Evolutionary conservation across 2,329 filamentous ascomycete genomes (phyloP).

Genomic region (Penicillium brevicompactum): DNA sequence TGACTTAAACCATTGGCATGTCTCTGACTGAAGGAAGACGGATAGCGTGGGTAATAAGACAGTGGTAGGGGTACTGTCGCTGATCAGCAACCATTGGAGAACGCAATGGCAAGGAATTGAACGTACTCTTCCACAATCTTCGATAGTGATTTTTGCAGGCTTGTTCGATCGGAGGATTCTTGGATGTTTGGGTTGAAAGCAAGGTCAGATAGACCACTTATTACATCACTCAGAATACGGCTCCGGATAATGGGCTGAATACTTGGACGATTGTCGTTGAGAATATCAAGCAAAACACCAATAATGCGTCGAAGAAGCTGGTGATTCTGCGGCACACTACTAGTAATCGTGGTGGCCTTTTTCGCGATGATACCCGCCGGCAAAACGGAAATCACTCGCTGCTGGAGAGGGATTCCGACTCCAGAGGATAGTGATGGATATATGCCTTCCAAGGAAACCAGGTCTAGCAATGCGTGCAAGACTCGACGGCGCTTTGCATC

Average conservation of each 20-base stretch:
- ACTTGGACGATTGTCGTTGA: slow-evolving; percentile 36
- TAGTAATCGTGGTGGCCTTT: slow-evolving; percentile 22
- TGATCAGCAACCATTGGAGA: slow-evolving; percentile 15
- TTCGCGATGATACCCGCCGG: slow-evolving; percentile 46
- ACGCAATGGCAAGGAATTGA: background rate
- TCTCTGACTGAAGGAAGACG: slow-evolving; percentile 39
- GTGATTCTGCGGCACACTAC: slow-evolving; percentile 30
- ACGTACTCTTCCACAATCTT: slow-evolving; percentile 40
- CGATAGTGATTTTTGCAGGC: slow-evolving; percentile 27
- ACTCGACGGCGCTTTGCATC: slow-evolving; percentile 45
- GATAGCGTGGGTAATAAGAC: slow-evolving; percentile 40
- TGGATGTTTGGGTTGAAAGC: slow-evolving; percentile 38
- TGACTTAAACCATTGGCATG: slow-evolving; percentile 42
- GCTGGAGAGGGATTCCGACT: slow-evolving; percentile 47
- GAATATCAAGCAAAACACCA: slow-evolving; percentile 29
- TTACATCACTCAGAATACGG: slow-evolving; percentile 45
- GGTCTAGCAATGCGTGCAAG: slow-evolving; percentile 44
- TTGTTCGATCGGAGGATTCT: slow-evolving; percentile 13
- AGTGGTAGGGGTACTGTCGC: slow-evolving; percentile 37
- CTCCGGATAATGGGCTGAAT: slow-evolving; percentile 43
- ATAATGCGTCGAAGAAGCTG: slow-evolving; percentile 36
- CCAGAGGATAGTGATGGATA: slow-evolving; percentile 47
- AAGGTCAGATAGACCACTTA: slow-evolving; percentile 42
- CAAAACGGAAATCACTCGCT: slow-evolving; percentile 46
- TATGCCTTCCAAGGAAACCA: slow-evolving; percentile 48